Evolutionary conservation across 495 filamentous ascomycete species (phyloP), one percentile per base, ranked within the genome.

Genomic region (Annulohypoxylon nitens): DNA sequence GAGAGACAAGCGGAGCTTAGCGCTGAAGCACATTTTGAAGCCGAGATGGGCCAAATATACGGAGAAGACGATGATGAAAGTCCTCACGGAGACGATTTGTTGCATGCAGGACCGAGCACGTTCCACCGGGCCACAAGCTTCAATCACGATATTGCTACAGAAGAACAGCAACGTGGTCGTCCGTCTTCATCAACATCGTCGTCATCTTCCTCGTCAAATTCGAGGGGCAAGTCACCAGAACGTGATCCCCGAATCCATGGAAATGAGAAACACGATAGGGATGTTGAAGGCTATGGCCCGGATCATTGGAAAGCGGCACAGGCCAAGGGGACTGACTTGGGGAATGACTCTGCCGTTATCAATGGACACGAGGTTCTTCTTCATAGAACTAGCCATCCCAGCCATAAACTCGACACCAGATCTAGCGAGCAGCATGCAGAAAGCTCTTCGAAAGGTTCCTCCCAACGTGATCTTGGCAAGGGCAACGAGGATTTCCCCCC

Each of bases 71-170:
- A 74, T 10, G 81, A 85, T 39, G 62, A 73, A 36, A 75, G 78
- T 12, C 75, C 78, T 1, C 68, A 77, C 36, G 76, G 69, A 8
- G 78, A 81, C 47, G 71, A 74, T 34, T 81, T 79, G 8, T 33
- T 53, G 3, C 64, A 53, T 36, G 67, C 67, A 18, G 64, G 55
- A 18, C 62, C 63, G 1, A 70, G 57, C 51, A 48, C 62, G n/a
- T 69, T 50, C 61, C 73, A 69, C 51, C 48, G 51, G 30, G 72
- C 47, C 39, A 63, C 87, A 61, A 95, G 92, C 74, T 95, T 95
- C 84, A 97, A 97, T 74, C 92, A 97, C 72, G 93, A 97, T 71
- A 86, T 91, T 48, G 90, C 93, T 64, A 88, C 89, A 84, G 89
- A 92, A 67, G 89, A 83, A 57, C 82, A 92, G 67, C 88, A 83